A percentile compares a stretch with the other conserved stretches of the same genome.
Conservation (phyloP, 371 early-diverging fungal genomes). For the Apophysomyces sp. region DNA sequence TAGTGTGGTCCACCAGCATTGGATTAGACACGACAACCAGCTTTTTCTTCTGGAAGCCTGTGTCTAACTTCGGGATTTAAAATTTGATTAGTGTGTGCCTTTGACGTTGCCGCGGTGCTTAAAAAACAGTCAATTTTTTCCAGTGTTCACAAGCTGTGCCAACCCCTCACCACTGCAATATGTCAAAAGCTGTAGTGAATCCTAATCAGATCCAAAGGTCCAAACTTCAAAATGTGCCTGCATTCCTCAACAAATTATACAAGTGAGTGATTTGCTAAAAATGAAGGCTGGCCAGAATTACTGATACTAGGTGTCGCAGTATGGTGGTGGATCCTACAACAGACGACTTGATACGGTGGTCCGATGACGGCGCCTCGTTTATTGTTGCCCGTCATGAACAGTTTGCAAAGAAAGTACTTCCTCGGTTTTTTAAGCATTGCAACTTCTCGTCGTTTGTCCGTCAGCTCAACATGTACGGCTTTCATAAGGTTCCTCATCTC, state of each 20-base stretch:
- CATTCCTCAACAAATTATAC: conserved; percentile 89
- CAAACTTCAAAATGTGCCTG: conserved; percentile 70
- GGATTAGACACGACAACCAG: too few relatives aligned
- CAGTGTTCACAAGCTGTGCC: too few relatives aligned
- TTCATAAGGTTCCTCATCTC: conserved; percentile 80
- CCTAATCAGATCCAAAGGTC: conserved; percentile 24
- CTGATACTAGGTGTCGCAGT: conserved; percentile 19
- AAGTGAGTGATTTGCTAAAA: conserved; percentile 36
- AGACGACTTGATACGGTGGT: conserved; percentile 77
- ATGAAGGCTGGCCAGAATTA: background rate
- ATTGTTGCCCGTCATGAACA: conserved; percentile 70
- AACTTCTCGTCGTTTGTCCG: conserved; percentile 94
- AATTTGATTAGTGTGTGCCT: too few relatives aligned
- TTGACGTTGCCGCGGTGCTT: too few relatives aligned
- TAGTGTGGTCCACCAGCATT: too few relatives aligned
- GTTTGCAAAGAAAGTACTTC: conserved; percentile 84
- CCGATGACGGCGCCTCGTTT: conserved; percentile 75
- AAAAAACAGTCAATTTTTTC: too few relatives aligned
- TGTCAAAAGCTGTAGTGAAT: conserved; percentile 23
- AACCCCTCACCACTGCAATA: background rate
- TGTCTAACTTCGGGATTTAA: too few relatives aligned
- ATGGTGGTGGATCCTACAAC: conserved; percentile 74
- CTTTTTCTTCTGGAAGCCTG: too few relatives aligned
- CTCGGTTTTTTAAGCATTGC: conserved; percentile 90
- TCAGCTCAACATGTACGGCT: conserved; percentile 94